Conservation (phyloP, 2,329 filamentous ascomycete species). For the Fusarium azukiicola region DNA sequence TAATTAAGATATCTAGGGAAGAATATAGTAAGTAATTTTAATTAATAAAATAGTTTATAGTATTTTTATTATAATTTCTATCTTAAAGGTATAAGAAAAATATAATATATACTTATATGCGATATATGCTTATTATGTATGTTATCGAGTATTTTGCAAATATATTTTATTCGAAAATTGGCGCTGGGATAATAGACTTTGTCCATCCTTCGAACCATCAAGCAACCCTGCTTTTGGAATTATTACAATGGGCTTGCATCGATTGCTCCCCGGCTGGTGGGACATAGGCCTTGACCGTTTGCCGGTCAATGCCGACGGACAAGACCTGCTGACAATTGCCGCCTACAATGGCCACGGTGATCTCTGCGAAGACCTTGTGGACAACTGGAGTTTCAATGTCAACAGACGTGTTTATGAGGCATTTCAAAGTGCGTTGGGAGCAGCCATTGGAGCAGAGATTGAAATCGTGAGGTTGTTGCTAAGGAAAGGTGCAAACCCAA, state of each 20-base stretch:
- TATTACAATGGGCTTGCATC: background rate
- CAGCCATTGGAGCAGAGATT: background rate
- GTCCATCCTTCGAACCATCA: background rate
- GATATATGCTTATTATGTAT: too few relatives aligned
- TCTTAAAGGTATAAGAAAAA: too few relatives aligned
- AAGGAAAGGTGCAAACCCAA: constrained; percentile 9
- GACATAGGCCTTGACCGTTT: constrained; percentile 7
- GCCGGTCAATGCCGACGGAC: background rate
- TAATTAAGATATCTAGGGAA: too few relatives aligned
- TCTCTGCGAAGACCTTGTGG: constrained; percentile 2
- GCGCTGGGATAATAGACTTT: background rate
- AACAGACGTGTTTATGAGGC: background rate
- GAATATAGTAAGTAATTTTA: too few relatives aligned
- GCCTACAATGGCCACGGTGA: background rate
- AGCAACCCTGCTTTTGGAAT: background rate
- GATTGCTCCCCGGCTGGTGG: constrained; percentile 18
- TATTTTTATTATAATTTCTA: too few relatives aligned
- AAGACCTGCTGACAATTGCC: constrained; percentile 13
- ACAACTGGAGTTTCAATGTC: background rate
- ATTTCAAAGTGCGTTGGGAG: constrained; percentile 7
- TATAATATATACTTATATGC: too few relatives aligned
- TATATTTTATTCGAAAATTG: background rate
- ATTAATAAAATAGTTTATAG: too few relatives aligned
- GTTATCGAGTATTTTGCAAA: constrained; percentile 11
- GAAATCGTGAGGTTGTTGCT: background rate